Evolutionary conservation across 202 grass and related monocot species (phyloP), one percentile per base, ranked within the genome.

Genomic region (Elaeis oleifera): DNA sequence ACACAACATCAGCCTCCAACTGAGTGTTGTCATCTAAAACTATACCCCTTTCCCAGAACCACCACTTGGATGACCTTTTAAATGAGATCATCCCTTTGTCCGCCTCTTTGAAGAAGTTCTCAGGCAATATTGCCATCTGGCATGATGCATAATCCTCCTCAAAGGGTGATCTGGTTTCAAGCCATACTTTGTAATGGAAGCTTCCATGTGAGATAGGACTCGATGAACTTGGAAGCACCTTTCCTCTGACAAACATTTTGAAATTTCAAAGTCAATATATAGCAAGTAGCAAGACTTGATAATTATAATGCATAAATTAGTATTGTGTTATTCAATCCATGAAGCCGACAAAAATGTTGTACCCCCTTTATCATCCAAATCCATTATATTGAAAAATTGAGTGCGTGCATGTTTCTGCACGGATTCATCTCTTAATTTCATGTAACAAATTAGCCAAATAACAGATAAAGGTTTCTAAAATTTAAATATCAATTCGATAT

Each of bases 91-190:
- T 49, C 5, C 78, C 92, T 0, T 53, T 74, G 67, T 91, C 88
- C 0, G 92, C 92, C 87, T 85, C 85, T 0, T 81, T 75, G 79
- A 97, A 97, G 84, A 97, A 97, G 49, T 79, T 86, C 58, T 89
- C 87, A 3, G 87, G 92, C 15, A 97, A 71, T 51, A 97, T 91
- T 62, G 92, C 92, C 92, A 97, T 97, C 74, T 97, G 92, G 64
- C 92, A 97, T 31, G 84, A 89, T 0, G 92, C 92, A 48, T 97
- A 97, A 62, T 97, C 92, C 79, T 97, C 92, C 16, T 84, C 77
- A 63, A 97, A 97, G 0, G 92, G 79, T 97, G 92, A 13, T 89
- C 74, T 0, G 88, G 92, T 23, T 64, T 74, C n/a, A 97, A 65
- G 13, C 92, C 92, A 60, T 97, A 91, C 76, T 82, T 6, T 71